phyloP scores from a whole-genome alignment of 2,329 filamentous ascomycete species.

The Aspergillus sergii region DNA sequence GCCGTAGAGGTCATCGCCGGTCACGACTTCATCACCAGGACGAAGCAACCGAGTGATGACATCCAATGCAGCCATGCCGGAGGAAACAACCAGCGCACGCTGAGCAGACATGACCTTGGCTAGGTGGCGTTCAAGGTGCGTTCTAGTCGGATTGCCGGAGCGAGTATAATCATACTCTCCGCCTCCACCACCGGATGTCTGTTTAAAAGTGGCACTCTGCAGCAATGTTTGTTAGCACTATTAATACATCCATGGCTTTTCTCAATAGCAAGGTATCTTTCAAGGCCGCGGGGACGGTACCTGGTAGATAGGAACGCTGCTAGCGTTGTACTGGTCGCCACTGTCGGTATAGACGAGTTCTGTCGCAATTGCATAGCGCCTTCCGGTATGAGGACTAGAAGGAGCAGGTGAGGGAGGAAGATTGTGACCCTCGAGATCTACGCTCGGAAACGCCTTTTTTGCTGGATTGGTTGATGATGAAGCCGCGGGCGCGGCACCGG shows the following conservation, averaged over 20 bases:
- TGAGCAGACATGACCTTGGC: slow-evolving; percentile 98
- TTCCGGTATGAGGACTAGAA: slow-evolving; percentile 82
- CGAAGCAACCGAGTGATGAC: slow-evolving; percentile 89
- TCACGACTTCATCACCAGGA: slow-evolving; percentile 95
- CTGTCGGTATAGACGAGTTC: slow-evolving; percentile 96
- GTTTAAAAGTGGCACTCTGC: slow-evolving; percentile 94
- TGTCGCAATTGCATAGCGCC: slow-evolving; percentile 90
- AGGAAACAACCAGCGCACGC: slow-evolving; percentile 88
- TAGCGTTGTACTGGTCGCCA: slow-evolving; percentile 95
- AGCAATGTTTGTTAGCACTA: slow-evolving; percentile 1
- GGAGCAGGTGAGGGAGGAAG: slow-evolving; percentile 90
- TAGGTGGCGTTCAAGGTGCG: slow-evolving; percentile 92
- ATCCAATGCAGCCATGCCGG: slow-evolving; percentile 95
- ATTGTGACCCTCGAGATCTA: slow-evolving; percentile 81
- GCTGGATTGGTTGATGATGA: slow-evolving; percentile 29
- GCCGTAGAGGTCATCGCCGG: slow-evolving; percentile 94
- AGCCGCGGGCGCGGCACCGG: slow-evolving; percentile 24
- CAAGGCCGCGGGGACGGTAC: slow-evolving; percentile 35
- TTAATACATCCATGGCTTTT: too few relatives aligned
- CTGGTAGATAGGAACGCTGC: slow-evolving; percentile 96
- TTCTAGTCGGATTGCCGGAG: slow-evolving; percentile 93
- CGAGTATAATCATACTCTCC: slow-evolving; percentile 98
- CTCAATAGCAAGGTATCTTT: too few relatives aligned
- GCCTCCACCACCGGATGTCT: slow-evolving; percentile 75
- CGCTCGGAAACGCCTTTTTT: slow-evolving; percentile 58